A percentile compares a stretch with the other conserved stretches of the same genome.
Evolutionary conservation across 108 stramenopile genomes (phyloP).

Genomic region (Stephanodiscus minutulus): DNA sequence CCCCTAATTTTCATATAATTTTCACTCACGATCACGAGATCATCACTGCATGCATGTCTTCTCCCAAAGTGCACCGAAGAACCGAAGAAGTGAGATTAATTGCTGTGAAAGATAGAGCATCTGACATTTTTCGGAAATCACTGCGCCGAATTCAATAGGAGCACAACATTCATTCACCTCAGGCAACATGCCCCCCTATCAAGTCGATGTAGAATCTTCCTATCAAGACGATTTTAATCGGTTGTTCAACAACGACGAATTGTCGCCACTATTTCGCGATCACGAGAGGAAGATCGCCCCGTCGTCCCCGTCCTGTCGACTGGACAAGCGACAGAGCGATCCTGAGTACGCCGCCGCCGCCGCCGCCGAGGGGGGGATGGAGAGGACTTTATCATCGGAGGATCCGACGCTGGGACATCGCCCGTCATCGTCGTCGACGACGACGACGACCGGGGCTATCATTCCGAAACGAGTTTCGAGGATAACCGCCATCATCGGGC

Average conservation of each 20-base stretch:
- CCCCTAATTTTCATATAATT: too few relatives aligned
- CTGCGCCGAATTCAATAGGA: too few relatives aligned
- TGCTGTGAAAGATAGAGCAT: too few relatives aligned
- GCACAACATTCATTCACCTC: not conserved
- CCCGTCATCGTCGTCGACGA: not conserved
- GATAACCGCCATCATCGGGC: conserved; percentile 39
- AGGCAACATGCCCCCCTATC: not conserved
- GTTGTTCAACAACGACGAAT: not conserved
- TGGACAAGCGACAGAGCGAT: not conserved
- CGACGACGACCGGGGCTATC: not conserved
- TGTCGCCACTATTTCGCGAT: not conserved
- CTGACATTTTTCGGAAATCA: too few relatives aligned
- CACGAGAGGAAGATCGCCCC: not conserved
- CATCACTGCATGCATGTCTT: too few relatives aligned
- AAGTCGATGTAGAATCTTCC: not conserved
- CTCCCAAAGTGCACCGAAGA: not conserved
- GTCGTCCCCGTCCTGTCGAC: not conserved
- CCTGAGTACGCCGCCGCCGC: not conserved
- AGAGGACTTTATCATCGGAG: not conserved
- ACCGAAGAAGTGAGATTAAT: too few relatives aligned
- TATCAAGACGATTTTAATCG: not conserved
- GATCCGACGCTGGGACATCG: not conserved
- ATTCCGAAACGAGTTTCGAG: conserved; percentile 13
- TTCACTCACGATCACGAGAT: too few relatives aligned
- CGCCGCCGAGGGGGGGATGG: not conserved